These are phyloP conservation scores for Aegilops bicornis DNA, from an alignment of 176 grass and related monocot genomes.

Conservation along the genomic window DNA sequence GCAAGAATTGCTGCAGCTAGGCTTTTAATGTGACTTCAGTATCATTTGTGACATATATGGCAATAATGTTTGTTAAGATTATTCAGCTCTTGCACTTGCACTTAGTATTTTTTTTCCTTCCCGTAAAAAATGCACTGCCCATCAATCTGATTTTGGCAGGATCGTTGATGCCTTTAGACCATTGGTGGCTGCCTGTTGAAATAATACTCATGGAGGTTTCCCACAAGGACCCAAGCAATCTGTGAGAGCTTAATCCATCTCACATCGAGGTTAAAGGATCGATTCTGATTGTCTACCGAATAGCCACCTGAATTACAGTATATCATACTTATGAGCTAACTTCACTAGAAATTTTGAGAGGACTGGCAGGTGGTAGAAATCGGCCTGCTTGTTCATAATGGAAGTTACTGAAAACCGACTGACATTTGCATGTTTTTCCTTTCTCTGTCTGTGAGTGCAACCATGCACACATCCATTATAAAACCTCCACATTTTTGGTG, in stretches of 20 bases:
- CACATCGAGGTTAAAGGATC: neutral
- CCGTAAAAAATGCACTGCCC: neutral
- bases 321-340: slow-evolving; percentile 14
- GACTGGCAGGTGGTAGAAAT: neutral
- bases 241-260: neutral
- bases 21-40: neutral
- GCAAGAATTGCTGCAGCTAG: neutral
- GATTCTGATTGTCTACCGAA: neutral
- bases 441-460: neutral
- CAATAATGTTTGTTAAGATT: neutral
- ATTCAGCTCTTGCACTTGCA: neutral
- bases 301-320: slow-evolving; percentile 4
- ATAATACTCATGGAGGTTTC: slow-evolving; percentile 24
- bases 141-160: slow-evolving; percentile 32
- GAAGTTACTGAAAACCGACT: neutral
- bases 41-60: neutral
- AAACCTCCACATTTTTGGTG: slow-evolving; percentile 34
- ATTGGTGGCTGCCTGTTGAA: slow-evolving; percentile 30
- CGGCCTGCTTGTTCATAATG: slow-evolving; percentile 20
- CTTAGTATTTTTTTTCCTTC: neutral
- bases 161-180: neutral
- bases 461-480: slow-evolving; percentile 31
- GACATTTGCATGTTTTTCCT: neutral
- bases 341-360: slow-evolving; percentile 8
- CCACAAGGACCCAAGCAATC: neutral